These are phyloP conservation scores for Botrytis hyacinthi DNA, from an alignment of 2,329 filamentous ascomycete species.

Conservation along the genomic window DNA sequence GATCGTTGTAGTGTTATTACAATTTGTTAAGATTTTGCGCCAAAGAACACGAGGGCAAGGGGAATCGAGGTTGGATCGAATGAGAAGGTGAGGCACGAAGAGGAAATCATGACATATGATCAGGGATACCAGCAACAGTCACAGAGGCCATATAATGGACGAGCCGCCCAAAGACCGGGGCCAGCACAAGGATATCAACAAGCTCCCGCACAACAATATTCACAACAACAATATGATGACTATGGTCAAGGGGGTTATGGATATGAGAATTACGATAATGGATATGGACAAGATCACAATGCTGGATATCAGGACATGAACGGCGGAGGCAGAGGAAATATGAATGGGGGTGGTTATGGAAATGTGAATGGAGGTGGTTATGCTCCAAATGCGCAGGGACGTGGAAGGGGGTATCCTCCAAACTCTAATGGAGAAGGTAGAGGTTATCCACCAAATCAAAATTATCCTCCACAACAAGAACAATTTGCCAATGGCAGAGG, in stretches of 20 bases:
- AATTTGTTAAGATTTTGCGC: constrained; percentile 12
- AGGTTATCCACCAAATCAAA: constrained; percentile 35
- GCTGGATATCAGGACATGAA: constrained; percentile 34
- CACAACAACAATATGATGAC: constrained; percentile 56
- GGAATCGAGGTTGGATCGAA: neutral
- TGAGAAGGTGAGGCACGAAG: neutral
- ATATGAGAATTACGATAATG: constrained; percentile 34
- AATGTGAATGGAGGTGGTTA: constrained; percentile 28
- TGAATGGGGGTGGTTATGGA: constrained; percentile 26
- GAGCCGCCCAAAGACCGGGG: constrained; percentile 32
- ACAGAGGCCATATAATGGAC: constrained; percentile 36
- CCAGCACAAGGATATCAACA: constrained; percentile 35
- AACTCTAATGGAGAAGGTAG: constrained; percentile 17
- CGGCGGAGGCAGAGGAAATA: constrained; percentile 31
- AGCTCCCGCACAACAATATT: constrained; percentile 50
- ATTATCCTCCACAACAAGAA: constrained; percentile 35
- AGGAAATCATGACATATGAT: constrained; percentile 37
- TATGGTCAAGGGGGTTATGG: constrained; percentile 36
- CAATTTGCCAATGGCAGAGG: constrained; percentile 34
- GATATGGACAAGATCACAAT: constrained; percentile 34
- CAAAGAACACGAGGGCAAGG: neutral
- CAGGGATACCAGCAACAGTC: constrained; percentile 36
- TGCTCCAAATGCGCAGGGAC: constrained; percentile 33
- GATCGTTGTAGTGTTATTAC: neutral
- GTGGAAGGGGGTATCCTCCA: constrained; percentile 27